Base-by-base conservation (phyloP, 2,329 filamentous ascomycete species). In the Leptographium lundbergii region DNA sequence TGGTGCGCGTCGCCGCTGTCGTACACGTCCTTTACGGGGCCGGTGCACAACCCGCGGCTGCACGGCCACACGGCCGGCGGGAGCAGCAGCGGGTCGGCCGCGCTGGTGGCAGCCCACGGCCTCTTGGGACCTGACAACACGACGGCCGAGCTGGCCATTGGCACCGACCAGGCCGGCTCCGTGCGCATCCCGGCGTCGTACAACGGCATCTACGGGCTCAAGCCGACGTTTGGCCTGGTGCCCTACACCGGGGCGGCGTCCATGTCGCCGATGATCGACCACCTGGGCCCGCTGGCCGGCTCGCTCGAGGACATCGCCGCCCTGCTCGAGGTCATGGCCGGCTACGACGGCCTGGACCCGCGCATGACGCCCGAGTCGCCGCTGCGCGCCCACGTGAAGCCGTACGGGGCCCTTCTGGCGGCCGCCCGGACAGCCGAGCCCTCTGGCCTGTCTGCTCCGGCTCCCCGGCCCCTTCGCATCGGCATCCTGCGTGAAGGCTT, bases 21-120 rank as follows among this genome's bases (percentile, higher is more conserved):
- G 67, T 70, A 88, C 65, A 89, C 86, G 0, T 87, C 85, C 3
- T 88, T 87, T 66, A 88, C 87, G 69, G 90, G 91, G 62, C 82
- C 84, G 2, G 81, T 79, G 0, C 76, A 77, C 25, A 92, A 94
- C 65, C 89, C 89, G 0, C 83, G 88, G 69, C 88, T 91, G 67
- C 69, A 74, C 0, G 69, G 75, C 1, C 91, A 89, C 72, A 92
- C 92, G 68, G 82, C 83, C 4, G 88, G 88, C 54, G 88, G 88
- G 7, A 88, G 84, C 5, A 90, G 87, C 0, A 87, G 86, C 4
- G 88, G 88, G 1, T 84, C 84, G 6, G 87, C 77, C 0, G 71
- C 70, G 0, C 59, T 74, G 2, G 62, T 71, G 10, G 69, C 67
- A 0, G 53, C 57, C 3, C 53, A 47, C 17, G 82, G 89, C 24